A percentile compares a stretch with the other conserved stretches of the same genome.
Conservation (phyloP, 2,329 filamentous ascomycete genomes). For the Didymella segeticola region DNA sequence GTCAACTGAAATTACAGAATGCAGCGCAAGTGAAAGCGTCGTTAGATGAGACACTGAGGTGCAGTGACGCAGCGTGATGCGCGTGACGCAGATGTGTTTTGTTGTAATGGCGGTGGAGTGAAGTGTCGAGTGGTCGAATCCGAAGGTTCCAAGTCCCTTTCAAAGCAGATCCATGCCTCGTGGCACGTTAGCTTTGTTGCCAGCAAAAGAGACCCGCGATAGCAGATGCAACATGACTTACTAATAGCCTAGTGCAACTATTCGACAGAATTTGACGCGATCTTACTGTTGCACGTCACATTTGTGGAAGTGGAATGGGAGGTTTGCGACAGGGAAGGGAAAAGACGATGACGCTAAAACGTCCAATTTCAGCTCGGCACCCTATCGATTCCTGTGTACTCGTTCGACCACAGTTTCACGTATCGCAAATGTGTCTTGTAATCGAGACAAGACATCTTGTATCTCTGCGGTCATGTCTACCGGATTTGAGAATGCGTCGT, state of each 20-base stretch:
- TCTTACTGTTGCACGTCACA: conserved; percentile 29
- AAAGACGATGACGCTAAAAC: conserved; percentile 40
- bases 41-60: conserved; percentile 11
- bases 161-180: conserved; percentile 44
- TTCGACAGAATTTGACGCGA: conserved; percentile 17
- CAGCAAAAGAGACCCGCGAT: conserved; percentile 22
- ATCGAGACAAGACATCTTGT: not conserved
- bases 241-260: conserved; percentile 17
- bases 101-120: conserved; percentile 37
- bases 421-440: conserved; percentile 2
- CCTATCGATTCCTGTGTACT: conserved; percentile 36
- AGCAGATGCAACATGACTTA: conserved; percentile 22
- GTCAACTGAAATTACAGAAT: conserved; percentile 10
- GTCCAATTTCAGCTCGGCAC: conserved; percentile 49
- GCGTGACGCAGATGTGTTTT: conserved; percentile 28
- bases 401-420: conserved; percentile 27
- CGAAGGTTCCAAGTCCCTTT: conserved; percentile 41
- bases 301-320: conserved; percentile 38
- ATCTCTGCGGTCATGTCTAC: not conserved
- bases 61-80: conserved; percentile 29
- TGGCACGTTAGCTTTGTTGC: conserved; percentile 40
- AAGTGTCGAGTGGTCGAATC: conserved; percentile 30
- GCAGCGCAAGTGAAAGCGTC: conserved; percentile 14
- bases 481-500: not conserved
- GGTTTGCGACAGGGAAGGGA: conserved; percentile 34